Percentiles rank a stretch among this genome's conserved stretches.
Conservation (phyloP, 495 filamentous ascomycete species). For the Aspergillus ostianus region DNA sequence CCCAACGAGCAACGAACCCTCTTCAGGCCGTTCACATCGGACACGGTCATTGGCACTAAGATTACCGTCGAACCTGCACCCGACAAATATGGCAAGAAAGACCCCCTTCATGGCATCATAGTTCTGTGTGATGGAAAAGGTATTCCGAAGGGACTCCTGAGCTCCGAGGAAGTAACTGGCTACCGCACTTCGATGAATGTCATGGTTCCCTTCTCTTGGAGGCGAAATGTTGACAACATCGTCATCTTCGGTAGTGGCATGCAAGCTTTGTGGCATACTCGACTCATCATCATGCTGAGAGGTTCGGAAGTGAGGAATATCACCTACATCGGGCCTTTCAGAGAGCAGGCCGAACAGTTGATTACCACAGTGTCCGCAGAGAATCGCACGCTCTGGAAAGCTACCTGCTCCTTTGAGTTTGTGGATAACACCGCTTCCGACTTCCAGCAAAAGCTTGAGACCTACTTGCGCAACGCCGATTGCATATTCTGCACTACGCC, state of each 20-base stretch:
- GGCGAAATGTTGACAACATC: slow-evolving; percentile 10
- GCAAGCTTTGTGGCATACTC: slow-evolving; percentile 7
- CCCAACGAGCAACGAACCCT: slow-evolving; percentile 19
- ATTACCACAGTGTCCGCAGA: background rate
- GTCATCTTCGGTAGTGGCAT: slow-evolving; percentile 14
- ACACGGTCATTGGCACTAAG: slow-evolving; percentile 14
- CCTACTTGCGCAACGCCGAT: background rate
- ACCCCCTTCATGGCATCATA: slow-evolving; percentile 11
- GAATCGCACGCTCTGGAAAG: background rate
- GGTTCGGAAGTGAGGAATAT: slow-evolving; percentile 2
- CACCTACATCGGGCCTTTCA: background rate
- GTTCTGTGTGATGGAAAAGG: background rate
- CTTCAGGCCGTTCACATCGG: slow-evolving; percentile 22
- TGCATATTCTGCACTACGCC: background rate
- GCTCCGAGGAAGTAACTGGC: slow-evolving; percentile 15
- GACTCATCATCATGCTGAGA: slow-evolving; percentile 1
- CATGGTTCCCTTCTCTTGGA: slow-evolving; percentile 18
- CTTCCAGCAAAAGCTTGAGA: background rate
- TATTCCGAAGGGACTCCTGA: background rate
- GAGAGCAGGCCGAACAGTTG: background rate
- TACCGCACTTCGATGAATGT: slow-evolving; percentile 18
- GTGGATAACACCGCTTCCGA: background rate
- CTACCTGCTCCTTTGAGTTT: background rate
- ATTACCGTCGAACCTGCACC: slow-evolving; percentile 14
- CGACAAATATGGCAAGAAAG: slow-evolving; percentile 1